Evolutionary conservation across 805 yeast species (phyloP), one percentile per base, ranked within the genome.

Genomic region (Kodamaea lidongshanica): DNA sequence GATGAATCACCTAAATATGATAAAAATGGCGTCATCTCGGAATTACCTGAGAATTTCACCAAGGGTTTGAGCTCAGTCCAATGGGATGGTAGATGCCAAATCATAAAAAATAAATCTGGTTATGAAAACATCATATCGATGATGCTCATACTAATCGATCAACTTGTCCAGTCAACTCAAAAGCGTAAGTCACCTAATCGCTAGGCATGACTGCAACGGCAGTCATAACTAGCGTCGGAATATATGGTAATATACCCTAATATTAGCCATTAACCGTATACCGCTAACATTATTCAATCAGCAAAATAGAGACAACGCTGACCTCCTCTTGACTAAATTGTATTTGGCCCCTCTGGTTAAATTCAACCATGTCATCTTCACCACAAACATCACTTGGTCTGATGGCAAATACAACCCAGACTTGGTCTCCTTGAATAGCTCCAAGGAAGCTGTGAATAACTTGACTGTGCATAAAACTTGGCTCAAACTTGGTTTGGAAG

Each of bases 1-100:
- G 41, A 34, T 1, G 53, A 52, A 7, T 36, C 57, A 25, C 53
- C 52, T 5, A 27, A 43, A 32, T 30, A 56, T 44, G 32, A 38
- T 14, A 34, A 33, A 9, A 29, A 35, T 19, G 48, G 33, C 8
- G 35, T 41, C 12, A 50, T 22, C 29, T 39, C 19, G 24, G 46
- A 30, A 5, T 54, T 79, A 23, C 81, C 83, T 1, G 61, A 56
- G 9, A 56, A 61, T 39, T 73, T 79, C 34, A 38, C 62, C 4
- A 42, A 45, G 10, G 96, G 96, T 3, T 62, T 89, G 21, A 74
- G 67, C 30, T 35, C 56, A 2, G 82, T 94, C 1, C 59, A 66
- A 25, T 92, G 97, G 96, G 92, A 92, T n/a, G 99, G 99, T 1
- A 67, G 99, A 44, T 89, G 97, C 45, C 96, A 94, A 58, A 67